Evolutionary conservation across 768 basidiomycete species (phyloP).

Genomic region (Porphyrellus cyaneotinctus): DNA sequence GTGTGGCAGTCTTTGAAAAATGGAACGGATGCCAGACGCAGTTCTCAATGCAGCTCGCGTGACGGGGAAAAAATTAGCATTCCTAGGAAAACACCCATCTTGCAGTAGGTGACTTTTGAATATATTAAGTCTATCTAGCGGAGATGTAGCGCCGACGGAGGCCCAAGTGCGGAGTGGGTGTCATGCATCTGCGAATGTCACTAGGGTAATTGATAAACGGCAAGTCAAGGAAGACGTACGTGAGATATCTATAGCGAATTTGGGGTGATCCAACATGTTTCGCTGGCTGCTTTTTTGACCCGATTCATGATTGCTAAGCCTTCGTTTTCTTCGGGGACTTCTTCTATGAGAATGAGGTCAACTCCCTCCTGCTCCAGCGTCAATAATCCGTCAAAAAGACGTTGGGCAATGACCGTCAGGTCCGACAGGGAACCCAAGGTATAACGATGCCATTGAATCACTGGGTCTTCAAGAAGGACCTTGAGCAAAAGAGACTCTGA

Average conservation of each 20-base stretch:
- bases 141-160: background rate
- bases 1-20: background rate
- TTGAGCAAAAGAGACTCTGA: constrained; percentile 47
- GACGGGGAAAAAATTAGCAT: background rate
- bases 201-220: background rate
- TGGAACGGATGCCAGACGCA: background rate
- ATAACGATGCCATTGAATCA: constrained; percentile 55
- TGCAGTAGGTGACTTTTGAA: background rate
- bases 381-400: constrained; percentile 84
- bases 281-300: constrained; percentile 82
- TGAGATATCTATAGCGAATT: constrained; percentile 11
- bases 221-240: constrained; percentile 11
- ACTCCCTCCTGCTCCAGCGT: constrained; percentile 74
- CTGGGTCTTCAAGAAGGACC: constrained; percentile 27
- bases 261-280: constrained; percentile 33
- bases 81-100: background rate
- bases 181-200: background rate
- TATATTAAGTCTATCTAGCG: background rate
- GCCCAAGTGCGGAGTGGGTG: background rate
- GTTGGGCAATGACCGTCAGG: constrained; percentile 67
- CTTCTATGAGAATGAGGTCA: constrained; percentile 82
- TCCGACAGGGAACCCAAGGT: constrained; percentile 48
- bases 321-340: constrained; percentile 71
- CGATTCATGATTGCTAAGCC: constrained; percentile 96
- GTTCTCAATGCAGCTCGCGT: background rate